These are phyloP conservation scores for Amaranthus palmeri DNA, from an alignment of 148 eudicot species.

Conservation along the genomic window DNA sequence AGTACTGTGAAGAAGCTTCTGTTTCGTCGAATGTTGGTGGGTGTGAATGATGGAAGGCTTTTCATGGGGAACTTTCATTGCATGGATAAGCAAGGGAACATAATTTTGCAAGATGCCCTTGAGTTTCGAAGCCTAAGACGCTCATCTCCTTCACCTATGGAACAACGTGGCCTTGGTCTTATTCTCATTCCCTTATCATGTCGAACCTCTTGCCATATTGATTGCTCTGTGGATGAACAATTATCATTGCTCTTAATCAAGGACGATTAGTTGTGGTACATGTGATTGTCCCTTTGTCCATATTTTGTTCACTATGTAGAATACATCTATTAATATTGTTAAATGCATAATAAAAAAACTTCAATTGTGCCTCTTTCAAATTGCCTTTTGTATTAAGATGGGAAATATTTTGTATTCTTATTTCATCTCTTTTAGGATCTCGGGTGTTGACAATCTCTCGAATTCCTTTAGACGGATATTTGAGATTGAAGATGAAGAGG, in stretches of 20 bases:
- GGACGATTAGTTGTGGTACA: conserved; percentile 5
- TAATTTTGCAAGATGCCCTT: conserved; percentile 81
- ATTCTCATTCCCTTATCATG: conserved; percentile 77
- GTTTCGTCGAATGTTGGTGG: conserved; percentile 64
- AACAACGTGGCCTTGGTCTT: conserved; percentile 79
- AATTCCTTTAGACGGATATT: too few relatives aligned
- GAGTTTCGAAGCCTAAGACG: conserved; percentile 73
- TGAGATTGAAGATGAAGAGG: too few relatives aligned
- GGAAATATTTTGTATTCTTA: too few relatives aligned
- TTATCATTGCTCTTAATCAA: conserved; percentile 49
- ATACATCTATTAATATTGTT: too few relatives aligned
- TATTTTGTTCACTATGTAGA: not conserved
- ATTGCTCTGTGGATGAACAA: conserved; percentile 68
- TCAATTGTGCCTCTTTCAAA: too few relatives aligned
- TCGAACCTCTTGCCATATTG: conserved; percentile 73
- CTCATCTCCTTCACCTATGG: conserved; percentile 74
- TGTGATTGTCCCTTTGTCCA: not conserved
- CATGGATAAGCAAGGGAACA: conserved; percentile 89
- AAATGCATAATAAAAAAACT: too few relatives aligned
- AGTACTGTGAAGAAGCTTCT: conserved; percentile 49
- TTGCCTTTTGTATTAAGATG: too few relatives aligned
- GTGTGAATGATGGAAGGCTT: conserved; percentile 74
- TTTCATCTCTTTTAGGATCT: too few relatives aligned
- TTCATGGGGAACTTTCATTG: conserved; percentile 82
- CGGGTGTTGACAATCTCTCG: too few relatives aligned